Evolutionary conservation across 148 eudicot species (phyloP).

Genomic region (Rhododendron simsii): DNA sequence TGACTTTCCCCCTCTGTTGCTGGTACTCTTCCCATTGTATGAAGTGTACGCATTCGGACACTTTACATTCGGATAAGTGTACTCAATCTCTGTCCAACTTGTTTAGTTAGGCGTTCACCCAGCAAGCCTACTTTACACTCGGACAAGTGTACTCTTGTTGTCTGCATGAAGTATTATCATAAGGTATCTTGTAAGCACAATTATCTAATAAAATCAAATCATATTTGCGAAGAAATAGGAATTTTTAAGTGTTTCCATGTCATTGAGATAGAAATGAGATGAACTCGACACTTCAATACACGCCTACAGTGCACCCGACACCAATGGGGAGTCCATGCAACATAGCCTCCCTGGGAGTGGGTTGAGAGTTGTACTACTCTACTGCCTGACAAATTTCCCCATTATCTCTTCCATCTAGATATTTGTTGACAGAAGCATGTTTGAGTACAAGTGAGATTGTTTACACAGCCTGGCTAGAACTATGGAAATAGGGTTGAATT

Average conservation of each 20-base stretch:
- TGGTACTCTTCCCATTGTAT: background rate
- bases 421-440: background rate
- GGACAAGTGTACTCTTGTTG: no score
- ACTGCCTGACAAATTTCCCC: background rate
- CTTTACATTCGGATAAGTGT: background rate
- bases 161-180: background rate
- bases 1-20: background rate
- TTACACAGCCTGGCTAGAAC: background rate
- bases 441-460: background rate
- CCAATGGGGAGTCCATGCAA: background rate
- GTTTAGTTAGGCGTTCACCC: background rate
- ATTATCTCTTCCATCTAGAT: background rate
- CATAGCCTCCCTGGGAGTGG: background rate
- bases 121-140: background rate
- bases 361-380: background rate
- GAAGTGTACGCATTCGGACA: background rate
- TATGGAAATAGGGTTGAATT: background rate
- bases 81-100: background rate
- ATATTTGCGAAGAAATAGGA: background rate
- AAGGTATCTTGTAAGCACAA: background rate
- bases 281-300: background rate
- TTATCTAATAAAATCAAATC: background rate
- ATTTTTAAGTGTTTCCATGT: background rate
- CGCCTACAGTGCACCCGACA: background rate
- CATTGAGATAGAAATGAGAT: background rate